phyloP scores from a whole-genome alignment of 352 stramenopile species.

The Phytophthora pluvialis region DNA sequence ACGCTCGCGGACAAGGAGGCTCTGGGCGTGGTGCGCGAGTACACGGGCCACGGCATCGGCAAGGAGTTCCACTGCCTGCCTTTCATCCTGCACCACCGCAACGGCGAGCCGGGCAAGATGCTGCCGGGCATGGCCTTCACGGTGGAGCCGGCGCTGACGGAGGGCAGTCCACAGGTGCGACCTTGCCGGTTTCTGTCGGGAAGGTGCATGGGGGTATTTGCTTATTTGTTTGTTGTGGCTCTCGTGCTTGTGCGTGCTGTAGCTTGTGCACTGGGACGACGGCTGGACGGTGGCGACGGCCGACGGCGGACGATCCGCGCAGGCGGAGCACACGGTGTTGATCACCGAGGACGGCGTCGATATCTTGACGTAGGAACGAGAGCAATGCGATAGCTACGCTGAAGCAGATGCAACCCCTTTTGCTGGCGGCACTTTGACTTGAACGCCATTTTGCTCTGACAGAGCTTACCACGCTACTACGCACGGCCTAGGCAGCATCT shows the following conservation, averaged over 20 bases:
- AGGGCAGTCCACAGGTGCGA: slow-evolving; percentile 86
- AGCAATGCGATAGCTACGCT: too few species aligned
- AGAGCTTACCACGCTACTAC: background rate
- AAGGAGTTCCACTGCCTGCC: slow-evolving; percentile 95
- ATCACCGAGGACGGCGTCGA: slow-evolving; percentile 95
- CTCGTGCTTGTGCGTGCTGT: slow-evolving; percentile 8
- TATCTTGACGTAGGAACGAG: slow-evolving; percentile 87
- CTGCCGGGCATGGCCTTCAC: slow-evolving; percentile 98
- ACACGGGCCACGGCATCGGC: slow-evolving; percentile 97
- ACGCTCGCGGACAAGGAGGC: slow-evolving; percentile 80
- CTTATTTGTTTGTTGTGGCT: background rate
- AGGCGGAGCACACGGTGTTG: slow-evolving; percentile 98
- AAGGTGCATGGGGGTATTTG: background rate
- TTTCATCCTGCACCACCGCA: slow-evolving; percentile 94
- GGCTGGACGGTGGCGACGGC: slow-evolving; percentile 96
- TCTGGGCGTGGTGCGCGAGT: slow-evolving; percentile 91
- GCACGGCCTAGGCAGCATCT: slow-evolving; percentile 3
- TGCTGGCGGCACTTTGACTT: too few species aligned
- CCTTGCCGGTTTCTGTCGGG: background rate
- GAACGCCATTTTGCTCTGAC: background rate
- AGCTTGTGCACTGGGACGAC: slow-evolving; percentile 94
- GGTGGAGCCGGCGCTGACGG: slow-evolving; percentile 97
- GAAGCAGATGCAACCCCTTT: too few species aligned
- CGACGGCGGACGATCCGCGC: slow-evolving; percentile 93
- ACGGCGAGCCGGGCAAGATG: slow-evolving; percentile 83